Percentiles rank a stretch among this genome's conserved stretches.
Evolutionary conservation across 352 stramenopile species (phyloP).

Genomic region (Stephanocyclus meneghinianus): DNA sequence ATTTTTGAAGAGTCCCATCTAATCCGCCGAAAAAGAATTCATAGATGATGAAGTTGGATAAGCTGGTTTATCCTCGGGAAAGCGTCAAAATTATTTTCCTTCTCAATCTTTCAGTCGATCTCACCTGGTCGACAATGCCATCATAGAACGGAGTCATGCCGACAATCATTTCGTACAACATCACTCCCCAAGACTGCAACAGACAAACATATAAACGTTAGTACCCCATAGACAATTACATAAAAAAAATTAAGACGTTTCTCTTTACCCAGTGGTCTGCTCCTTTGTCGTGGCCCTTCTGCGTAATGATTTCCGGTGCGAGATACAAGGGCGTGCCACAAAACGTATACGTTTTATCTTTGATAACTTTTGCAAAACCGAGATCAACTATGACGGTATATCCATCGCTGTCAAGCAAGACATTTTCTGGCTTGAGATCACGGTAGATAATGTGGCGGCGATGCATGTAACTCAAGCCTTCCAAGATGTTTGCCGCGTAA

Average conservation of each 20-base stretch:
- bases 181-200: conserved; percentile 84
- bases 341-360: conserved; percentile 87
- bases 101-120: not conserved
- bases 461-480: conserved; percentile 93
- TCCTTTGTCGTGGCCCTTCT: conserved; percentile 88
- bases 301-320: conserved; percentile 89
- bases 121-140: conserved; percentile 86
- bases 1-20: conserved; percentile 90
- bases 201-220: not conserved
- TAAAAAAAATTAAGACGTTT: not conserved
- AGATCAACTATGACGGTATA: conserved; percentile 98
- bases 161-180: conserved; percentile 83
- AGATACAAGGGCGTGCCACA: conserved; percentile 95
- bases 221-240: conserved; percentile 14
- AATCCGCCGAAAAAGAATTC: not conserved
- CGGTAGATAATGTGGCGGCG: conserved; percentile 88
- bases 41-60: too few relatives aligned
- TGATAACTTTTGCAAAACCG: conserved; percentile 93
- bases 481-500: conserved; percentile 93
- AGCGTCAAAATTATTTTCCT: too few relatives aligned
- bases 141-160: conserved; percentile 87
- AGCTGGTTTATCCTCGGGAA: too few relatives aligned
- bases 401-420: conserved; percentile 87
- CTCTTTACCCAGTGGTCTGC: conserved; percentile 84
- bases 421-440: conserved; percentile 93